phyloP scores from a whole-genome alignment of 345 rosid genomes.

The Ceriops decandra region DNA sequence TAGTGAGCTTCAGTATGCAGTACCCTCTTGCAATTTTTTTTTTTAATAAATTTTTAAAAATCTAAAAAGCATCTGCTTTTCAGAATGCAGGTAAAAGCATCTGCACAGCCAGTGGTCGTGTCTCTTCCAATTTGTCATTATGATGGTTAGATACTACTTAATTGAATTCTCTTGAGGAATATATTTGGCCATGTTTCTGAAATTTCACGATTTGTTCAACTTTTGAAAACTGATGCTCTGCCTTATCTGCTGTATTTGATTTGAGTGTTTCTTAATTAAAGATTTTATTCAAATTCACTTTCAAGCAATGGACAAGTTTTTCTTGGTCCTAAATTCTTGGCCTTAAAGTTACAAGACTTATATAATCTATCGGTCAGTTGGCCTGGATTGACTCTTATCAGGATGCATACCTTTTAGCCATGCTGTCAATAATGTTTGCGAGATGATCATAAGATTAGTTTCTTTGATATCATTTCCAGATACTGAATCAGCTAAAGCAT shows the following conservation, averaged over 20 bases:
- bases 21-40: neutral
- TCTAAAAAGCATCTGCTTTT: slow-evolving; percentile 5
- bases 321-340: slow-evolving; percentile 3
- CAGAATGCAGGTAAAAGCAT: slow-evolving; percentile 88
- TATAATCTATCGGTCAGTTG: neutral
- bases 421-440: neutral
- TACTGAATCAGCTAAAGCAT: slow-evolving; percentile 88
- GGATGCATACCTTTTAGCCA: neutral
- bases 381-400: neutral
- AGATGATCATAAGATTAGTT: slow-evolving; percentile 5
- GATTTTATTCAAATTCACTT: neutral
- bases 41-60: too few species aligned
- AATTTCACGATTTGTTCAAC: neutral
- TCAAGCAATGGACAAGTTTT: neutral
- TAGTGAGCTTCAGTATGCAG: neutral
- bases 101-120: slow-evolving; percentile 63
- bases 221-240: neutral
- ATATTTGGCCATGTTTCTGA: slow-evolving; percentile 4
- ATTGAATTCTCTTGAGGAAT: slow-evolving; percentile 6
- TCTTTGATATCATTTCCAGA: slow-evolving; percentile 38
- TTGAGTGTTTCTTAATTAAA: neutral
- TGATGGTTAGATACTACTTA: slow-evolving; percentile 56
- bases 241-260: slow-evolving; percentile 11
- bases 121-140: slow-evolving; percentile 87
- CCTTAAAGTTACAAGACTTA: neutral